Base-by-base conservation (phyloP, 208 protist species). In the Trypanosoma mega region DNA sequence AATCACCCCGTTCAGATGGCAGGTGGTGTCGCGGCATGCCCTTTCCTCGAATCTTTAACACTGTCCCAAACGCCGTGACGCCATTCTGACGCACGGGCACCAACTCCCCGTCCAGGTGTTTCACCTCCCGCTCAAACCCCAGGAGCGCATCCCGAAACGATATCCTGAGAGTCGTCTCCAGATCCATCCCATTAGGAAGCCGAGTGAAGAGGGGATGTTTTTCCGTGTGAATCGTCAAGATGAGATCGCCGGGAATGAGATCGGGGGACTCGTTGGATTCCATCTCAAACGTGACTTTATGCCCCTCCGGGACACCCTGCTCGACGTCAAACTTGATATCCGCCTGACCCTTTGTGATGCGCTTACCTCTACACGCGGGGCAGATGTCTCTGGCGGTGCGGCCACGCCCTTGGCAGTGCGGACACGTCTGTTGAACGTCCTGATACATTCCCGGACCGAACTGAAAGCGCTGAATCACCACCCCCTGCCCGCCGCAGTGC, bases 11-110 rank as follows among this genome's bases (percentile, higher is more conserved):
- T 69, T 96, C 82, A 0, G 86, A 95, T 0, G 90, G 78, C 27
- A 90, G 71, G 55, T 92, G 56, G 43, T 94, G 77, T 43, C 80
- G 68, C 8, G 96, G 94, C 90, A 98, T 97, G n/a, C 96, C 96
- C 68, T 96, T 90, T 12, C 92, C 92, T 7, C 30, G 21, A 0
- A 97, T 16, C 24, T 69, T 76, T 34, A 96, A 11, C 48, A 91
- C 84, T 16, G 74, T 76, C n/a, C 78, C 83, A 34, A 83, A 83
- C 34, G 71, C 79, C 16, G 87, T 92, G 20, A 92, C 51, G 2
- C 76, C 69, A 12, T 58, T 76, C 0, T 34, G 49, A 29, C 29
- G 23, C 49, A 92, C 74, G 1, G 80, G 16, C 11, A 80, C 61
- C 39, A 89, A 64, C 52, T 78, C 67, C 5, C 83, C 90, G 45